phyloP scores from a whole-genome alignment of 352 stramenopile genomes.

The Aphanomyces invadans region DNA sequence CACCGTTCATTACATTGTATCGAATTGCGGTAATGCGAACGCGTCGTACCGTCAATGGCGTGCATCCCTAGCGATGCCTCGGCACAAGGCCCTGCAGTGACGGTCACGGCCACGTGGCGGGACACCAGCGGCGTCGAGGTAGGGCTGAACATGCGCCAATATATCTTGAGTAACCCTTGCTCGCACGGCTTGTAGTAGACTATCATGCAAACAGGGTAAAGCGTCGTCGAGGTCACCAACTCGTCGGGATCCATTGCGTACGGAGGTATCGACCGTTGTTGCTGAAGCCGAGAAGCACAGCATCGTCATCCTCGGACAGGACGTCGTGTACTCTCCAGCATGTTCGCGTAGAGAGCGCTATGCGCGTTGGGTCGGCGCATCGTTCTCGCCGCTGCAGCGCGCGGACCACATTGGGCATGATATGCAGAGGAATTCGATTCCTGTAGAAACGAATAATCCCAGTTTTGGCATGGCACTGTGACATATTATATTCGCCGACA shows the following conservation, averaged over 20 bases:
- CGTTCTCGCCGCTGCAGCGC: background rate
- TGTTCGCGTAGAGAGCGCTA: background rate
- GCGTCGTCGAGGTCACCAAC: too few species aligned
- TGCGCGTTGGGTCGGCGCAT: background rate
- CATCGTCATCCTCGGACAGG: constrained; percentile 29
- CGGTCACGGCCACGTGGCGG: constrained; percentile 18
- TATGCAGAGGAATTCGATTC: background rate
- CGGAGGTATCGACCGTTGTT: constrained; percentile 52
- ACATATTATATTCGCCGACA: background rate
- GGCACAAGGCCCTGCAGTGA: constrained; percentile 25
- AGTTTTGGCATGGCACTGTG: background rate
- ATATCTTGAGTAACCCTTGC: constrained; percentile 32
- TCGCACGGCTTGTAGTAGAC: constrained; percentile 47
- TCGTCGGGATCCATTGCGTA: too few species aligned
- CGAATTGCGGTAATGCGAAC: too few species aligned
- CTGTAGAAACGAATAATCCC: background rate
- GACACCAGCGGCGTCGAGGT: constrained; percentile 15
- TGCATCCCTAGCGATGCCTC: background rate
- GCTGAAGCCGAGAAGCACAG: constrained; percentile 60
- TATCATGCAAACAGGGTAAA: constrained; percentile 24
- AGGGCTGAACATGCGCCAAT: constrained; percentile 36
- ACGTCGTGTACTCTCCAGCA: constrained; percentile 10
- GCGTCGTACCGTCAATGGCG: background rate
- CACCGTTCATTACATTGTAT: too few species aligned
- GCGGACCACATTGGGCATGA: background rate